A percentile compares a stretch with the other conserved stretches of the same genome.
phyloP scores from a whole-genome alignment of 768 basidiomycete species.

The Boletus rex-veris region DNA sequence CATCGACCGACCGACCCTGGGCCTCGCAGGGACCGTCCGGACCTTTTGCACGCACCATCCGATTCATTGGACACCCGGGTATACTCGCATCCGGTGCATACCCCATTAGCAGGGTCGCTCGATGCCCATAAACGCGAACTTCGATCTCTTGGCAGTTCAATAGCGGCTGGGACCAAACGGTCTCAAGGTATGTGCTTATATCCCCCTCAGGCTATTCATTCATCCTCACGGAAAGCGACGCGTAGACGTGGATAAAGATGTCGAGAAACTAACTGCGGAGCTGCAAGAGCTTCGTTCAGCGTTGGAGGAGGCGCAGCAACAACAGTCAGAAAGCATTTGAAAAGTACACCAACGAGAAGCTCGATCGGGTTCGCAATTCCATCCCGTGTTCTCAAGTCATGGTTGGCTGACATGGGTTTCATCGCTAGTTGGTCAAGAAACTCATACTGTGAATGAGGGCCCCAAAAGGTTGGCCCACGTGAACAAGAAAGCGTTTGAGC shows the following conservation, averaged over 20 bases:
- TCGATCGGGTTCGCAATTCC: conserved; percentile 69
- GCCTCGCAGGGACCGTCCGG: too few relatives aligned
- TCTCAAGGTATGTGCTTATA: conserved; percentile 46
- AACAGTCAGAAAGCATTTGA: conserved; percentile 90
- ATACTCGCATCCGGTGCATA: too few relatives aligned
- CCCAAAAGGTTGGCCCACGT: conserved; percentile 97
- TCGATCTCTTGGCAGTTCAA: conserved; percentile 58
- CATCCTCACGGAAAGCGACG: neutral
- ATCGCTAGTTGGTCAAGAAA: conserved; percentile 78
- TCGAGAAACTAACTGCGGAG: conserved; percentile 56
- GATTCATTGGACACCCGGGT: too few relatives aligned
- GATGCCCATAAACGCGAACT: conserved; percentile 70
- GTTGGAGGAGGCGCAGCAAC: conserved; percentile 73
- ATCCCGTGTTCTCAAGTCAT: neutral
- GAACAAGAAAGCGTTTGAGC: conserved; percentile 99
- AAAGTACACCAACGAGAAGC: conserved; percentile 84
- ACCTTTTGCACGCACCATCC: too few relatives aligned
- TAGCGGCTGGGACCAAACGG: conserved; percentile 59
- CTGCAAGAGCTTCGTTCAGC: conserved; percentile 63
- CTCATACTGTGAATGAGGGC: conserved; percentile 88
- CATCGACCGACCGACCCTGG: too few relatives aligned
- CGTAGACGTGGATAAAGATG: conserved; percentile 68
- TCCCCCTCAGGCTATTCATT: neutral
- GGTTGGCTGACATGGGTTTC: conserved; percentile 1
- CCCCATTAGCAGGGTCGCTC: conserved; percentile 63